phyloP scores from a whole-genome alignment of 2,329 filamentous ascomycete species.

The Emmonsia crescens region DNA sequence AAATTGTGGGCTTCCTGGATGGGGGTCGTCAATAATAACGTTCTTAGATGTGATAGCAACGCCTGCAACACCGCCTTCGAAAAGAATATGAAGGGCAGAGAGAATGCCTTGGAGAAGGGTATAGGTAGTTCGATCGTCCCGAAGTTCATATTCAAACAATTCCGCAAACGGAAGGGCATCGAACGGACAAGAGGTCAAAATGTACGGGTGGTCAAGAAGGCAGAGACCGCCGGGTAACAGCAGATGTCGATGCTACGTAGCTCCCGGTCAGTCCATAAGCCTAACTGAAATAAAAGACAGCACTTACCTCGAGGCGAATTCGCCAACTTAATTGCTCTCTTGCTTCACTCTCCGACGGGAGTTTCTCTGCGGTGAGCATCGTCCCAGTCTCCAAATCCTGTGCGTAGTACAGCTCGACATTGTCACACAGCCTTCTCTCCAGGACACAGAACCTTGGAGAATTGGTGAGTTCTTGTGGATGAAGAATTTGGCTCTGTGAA shows the following conservation, averaged over 20 bases:
- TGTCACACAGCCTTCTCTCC: conserved; percentile 1
- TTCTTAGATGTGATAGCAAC: background rate
- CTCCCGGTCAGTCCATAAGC: background rate
- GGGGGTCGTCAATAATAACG: background rate
- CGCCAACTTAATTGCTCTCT: background rate
- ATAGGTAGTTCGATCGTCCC: background rate
- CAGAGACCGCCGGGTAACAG: background rate
- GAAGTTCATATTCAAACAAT: no score
- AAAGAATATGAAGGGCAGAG: background rate
- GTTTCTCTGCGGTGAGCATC: background rate
- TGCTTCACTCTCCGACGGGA: background rate
- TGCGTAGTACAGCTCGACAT: conserved; percentile 1
- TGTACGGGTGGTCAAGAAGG: background rate
- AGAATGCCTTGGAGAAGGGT: background rate
- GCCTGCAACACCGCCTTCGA: background rate
- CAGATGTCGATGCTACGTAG: background rate
- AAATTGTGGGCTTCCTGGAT: background rate
- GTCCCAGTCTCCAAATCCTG: conserved; percentile 1
- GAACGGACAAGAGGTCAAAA: background rate
- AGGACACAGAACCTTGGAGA: background rate
- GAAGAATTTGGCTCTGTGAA: background rate
- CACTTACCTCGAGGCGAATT: background rate
- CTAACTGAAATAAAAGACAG: background rate
- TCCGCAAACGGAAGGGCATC: background rate
- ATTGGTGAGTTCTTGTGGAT: background rate